phyloP scores from a whole-genome alignment of 805 yeast species.

The Candida patagonica region DNA sequence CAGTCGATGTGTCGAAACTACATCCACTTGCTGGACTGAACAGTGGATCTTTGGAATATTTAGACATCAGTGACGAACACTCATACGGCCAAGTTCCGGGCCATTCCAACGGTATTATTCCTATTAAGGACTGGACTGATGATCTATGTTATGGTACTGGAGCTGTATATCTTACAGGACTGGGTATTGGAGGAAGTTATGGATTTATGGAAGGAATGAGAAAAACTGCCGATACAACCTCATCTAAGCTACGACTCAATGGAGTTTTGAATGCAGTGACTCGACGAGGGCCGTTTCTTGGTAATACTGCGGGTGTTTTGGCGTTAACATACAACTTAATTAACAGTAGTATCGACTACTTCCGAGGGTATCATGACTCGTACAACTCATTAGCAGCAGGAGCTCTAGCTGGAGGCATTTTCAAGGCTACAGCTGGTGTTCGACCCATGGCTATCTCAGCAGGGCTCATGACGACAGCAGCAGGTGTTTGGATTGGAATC shows the following conservation, averaged over 20 bases:
- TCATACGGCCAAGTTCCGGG: constrained; percentile 70
- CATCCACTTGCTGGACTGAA: constrained; percentile 93
- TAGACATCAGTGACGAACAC: constrained; percentile 81
- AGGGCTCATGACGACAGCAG: constrained; percentile 77
- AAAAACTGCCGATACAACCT: constrained; percentile 63
- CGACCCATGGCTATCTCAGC: constrained; percentile 85
- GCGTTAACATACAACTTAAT: constrained; percentile 82
- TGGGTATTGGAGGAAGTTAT: constrained; percentile 81
- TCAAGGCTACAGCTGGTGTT: constrained; percentile 74
- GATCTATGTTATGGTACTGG: constrained; percentile 98
- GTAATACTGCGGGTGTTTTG: constrained; percentile 90
- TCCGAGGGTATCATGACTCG: constrained; percentile 86
- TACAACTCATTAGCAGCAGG: constrained; percentile 80
- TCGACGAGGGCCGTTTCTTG: constrained; percentile 90
- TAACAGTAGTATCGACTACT: constrained; percentile 66
- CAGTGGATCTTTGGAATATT: constrained; percentile 68
- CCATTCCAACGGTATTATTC: constrained; percentile 59
- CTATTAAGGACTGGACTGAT: constrained; percentile 97
- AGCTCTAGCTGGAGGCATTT: constrained; percentile 84
- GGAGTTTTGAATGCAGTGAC: constrained; percentile 88
- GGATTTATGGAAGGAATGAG: constrained; percentile 83
- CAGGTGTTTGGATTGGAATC: constrained; percentile 86
- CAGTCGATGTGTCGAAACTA: constrained; percentile 58
- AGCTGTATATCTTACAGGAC: constrained; percentile 71
- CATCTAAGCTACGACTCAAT: constrained; percentile 77